Base-by-base conservation (phyloP, 176 grass and related monocot genomes). In the Bonia amplexicaulis region DNA sequence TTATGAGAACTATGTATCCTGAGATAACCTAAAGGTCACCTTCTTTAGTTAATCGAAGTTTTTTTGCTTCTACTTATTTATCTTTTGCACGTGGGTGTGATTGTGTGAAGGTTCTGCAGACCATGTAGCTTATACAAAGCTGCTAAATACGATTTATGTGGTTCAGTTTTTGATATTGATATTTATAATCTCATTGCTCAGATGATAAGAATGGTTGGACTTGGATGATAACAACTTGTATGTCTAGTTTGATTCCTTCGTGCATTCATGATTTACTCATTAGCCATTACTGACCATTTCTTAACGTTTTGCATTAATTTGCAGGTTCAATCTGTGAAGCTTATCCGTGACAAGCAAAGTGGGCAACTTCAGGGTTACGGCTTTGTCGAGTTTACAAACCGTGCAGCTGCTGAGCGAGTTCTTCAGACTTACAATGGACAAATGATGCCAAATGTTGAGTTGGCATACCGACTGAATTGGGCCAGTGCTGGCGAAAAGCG, bases 401-500 rank as follows among this genome's bases (percentile, higher is more conserved):
- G 47, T 76, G 90, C 90, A 67, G 90, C 89, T n/a, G 95, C 95
- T 66, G 95, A 97, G 76, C 78, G 85, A 60, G 83, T 95, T 81
- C 86, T 97, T 71, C 92, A 91, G 74, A 79, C 89, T 26, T 95
- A 88, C 77, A 97, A 95, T 84, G 92, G 95, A 39, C 95, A 97
- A 39, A 81, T 86, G 69, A 97, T 97, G 95, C 95, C 95, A 25
- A 97, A 89, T 86, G 78, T 88, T 29, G 95, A 97, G 45, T 42
- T 92, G 81, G 57, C 87, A 37, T 97, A 88, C 84, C 84, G 95
- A 49, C 78, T 99, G 70, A 99, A 99, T 53, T 99, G 96, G 96
- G 96, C 96, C 45, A 92, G 88, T 51, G 91, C 96, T 83, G 96
- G 96, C 14, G 96, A 99, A 81, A 99, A 95, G 83, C 87, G 86